Evolutionary conservation across 2,329 filamentous ascomycete species (phyloP).

Genomic region (Leptographium lundbergii): DNA sequence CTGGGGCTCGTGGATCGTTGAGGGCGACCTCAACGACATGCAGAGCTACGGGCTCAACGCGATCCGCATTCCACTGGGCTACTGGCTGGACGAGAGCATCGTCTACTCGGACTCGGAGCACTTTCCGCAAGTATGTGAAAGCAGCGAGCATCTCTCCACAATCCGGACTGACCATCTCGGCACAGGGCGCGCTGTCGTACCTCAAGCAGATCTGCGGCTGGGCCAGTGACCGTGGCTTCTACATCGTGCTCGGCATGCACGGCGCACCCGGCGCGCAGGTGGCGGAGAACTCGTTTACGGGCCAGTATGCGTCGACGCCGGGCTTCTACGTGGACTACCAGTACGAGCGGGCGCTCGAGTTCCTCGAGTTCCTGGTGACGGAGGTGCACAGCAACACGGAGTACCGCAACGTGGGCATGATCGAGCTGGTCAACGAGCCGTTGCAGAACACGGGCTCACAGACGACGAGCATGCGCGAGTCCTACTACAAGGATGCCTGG

Average conservation of each 20-base stretch:
- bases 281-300: constrained; percentile 32
- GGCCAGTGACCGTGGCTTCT: constrained; percentile 35
- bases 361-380: constrained; percentile 42
- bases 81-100: constrained; percentile 39
- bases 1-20: constrained; percentile 36
- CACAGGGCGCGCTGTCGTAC: constrained; percentile 28
- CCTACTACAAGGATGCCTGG: constrained; percentile 34
- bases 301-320: constrained; percentile 20
- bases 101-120: constrained; percentile 34
- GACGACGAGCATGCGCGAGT: constrained; percentile 19
- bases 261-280: constrained; percentile 37
- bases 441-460: constrained; percentile 20
- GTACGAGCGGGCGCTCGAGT: constrained; percentile 40
- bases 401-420: constrained; percentile 44
- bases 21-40: constrained; percentile 36
- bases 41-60: constrained; percentile 37
- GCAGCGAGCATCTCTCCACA: background rate
- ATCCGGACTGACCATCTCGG: background rate
- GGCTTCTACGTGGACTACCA: constrained; percentile 46
- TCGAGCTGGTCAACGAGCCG: constrained; percentile 47
- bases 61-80: constrained; percentile 40
- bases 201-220: constrained; percentile 32
- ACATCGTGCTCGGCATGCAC: constrained; percentile 41
- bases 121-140: constrained; percentile 24
- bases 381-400: constrained; percentile 33